Percentiles rank a stretch among this genome's conserved stretches.
phyloP scores from a whole-genome alignment of 139 green algal species.

The Closterium sp. region DNA sequence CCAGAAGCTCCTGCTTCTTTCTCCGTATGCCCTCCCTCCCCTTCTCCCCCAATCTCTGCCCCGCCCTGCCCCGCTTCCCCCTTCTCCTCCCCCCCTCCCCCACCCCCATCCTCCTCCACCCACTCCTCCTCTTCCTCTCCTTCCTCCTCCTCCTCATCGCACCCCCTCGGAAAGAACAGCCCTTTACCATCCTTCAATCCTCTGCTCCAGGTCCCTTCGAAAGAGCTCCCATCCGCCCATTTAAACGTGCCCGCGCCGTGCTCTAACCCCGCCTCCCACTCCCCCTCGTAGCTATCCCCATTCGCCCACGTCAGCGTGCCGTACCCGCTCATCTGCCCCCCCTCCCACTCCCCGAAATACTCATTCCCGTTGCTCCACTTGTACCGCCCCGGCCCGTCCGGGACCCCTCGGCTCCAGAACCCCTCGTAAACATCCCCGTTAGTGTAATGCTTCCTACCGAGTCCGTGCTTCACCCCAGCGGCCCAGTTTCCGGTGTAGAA shows the following conservation, averaged over 20 bases:
- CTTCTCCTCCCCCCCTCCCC: background rate
- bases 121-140: background rate
- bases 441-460: conserved; percentile 56
- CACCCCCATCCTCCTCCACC: background rate
- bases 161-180: conserved; percentile 22
- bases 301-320: conserved; percentile 86
- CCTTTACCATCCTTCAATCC: conserved; percentile 77
- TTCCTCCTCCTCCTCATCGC: background rate
- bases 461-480: conserved; percentile 70
- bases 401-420: conserved; percentile 49
- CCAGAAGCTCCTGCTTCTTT: background rate
- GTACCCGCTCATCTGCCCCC: conserved; percentile 75
- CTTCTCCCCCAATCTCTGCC: background rate
- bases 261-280: conserved; percentile 74
- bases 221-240: conserved; percentile 79
- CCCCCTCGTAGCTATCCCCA: conserved; percentile 82
- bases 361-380: conserved; percentile 70
- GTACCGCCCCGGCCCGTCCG: conserved; percentile 48
- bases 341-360: conserved; percentile 76
- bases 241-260: conserved; percentile 79
- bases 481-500: conserved; percentile 83
- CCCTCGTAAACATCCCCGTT: conserved; percentile 57
- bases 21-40: background rate
- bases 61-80: background rate
- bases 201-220: conserved; percentile 77